Conservation (phyloP, 805 yeast species). For the Saccharomycopsis sp. region DNA sequence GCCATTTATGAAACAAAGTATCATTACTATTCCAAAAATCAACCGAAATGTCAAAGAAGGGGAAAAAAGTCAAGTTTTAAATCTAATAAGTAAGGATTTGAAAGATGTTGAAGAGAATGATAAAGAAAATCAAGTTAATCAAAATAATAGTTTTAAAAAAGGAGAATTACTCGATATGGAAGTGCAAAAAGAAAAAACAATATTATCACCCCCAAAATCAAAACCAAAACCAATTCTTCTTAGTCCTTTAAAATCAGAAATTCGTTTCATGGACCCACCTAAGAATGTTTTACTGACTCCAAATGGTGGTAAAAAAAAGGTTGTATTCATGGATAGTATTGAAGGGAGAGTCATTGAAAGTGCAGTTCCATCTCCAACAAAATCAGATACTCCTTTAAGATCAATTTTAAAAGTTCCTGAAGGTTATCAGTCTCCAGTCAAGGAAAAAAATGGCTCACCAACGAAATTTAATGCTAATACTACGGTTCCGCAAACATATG, state of each 20-base stretch:
- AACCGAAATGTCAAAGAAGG: too few relatives aligned
- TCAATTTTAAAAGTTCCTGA: conserved; percentile 8
- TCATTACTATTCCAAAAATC: too few relatives aligned
- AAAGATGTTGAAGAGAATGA: background rate
- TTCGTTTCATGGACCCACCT: background rate
- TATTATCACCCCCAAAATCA: background rate
- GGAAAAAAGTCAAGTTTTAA: too few relatives aligned
- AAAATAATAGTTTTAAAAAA: too few relatives aligned
- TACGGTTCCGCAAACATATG: background rate
- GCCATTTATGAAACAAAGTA: too few relatives aligned
- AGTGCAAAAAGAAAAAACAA: background rate
- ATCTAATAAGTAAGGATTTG: too few relatives aligned
- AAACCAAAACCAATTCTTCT: too few relatives aligned
- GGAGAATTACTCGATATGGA: background rate
- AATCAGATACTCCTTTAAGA: conserved; percentile 4
- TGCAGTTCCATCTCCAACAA: background rate
- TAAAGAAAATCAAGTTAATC: background rate
- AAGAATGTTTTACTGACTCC: background rate
- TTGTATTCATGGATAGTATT: conserved; percentile 2
- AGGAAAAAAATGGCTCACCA: background rate
- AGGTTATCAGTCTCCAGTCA: background rate
- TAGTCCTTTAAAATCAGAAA: too few relatives aligned
- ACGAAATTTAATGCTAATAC: background rate
- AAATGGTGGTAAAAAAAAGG: conserved; percentile 4
- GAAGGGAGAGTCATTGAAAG: background rate